Evolutionary conservation across 2,329 filamentous ascomycete species (phyloP).

Genomic region (Tolypocladium tundrense): DNA sequence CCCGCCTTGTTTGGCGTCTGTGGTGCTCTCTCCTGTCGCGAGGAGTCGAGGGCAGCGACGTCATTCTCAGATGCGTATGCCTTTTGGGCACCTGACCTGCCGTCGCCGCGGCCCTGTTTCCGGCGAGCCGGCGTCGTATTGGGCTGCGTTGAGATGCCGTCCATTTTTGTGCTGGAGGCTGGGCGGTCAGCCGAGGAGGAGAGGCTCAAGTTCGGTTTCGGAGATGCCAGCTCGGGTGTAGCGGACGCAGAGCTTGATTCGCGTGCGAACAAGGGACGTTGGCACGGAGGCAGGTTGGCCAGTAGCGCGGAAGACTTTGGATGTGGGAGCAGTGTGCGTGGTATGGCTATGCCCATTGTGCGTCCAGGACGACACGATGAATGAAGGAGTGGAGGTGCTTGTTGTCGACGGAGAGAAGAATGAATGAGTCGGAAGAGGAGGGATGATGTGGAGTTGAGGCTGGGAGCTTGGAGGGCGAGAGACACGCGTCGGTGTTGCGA

Average conservation of each 20-base stretch:
- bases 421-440: not conserved
- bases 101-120: slow-evolving; percentile 29
- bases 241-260: not conserved
- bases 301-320: not conserved
- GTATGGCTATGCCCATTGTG: not conserved
- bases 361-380: not conserved
- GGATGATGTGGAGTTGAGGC: not conserved
- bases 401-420: not conserved
- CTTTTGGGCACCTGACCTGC: slow-evolving; percentile 33
- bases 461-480: not conserved
- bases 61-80: slow-evolving; percentile 53
- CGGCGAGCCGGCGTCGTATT: slow-evolving; percentile 25
- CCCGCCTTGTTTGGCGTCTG: slow-evolving; percentile 37
- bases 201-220: not conserved
- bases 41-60: slow-evolving; percentile 17
- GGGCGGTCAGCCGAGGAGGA: not conserved
- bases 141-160: slow-evolving; percentile 19
- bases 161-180: slow-evolving; percentile 15
- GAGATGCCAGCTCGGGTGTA: not conserved
- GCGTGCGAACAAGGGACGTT: not conserved
- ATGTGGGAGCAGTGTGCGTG: not conserved
- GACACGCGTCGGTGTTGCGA: not conserved
- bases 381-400: not conserved
- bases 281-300: not conserved
- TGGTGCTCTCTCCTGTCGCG: slow-evolving; percentile 23